Percentiles rank a stretch among this genome's conserved stretches.
These are phyloP conservation scores for Penicillium freii DNA, from an alignment of 2,329 filamentous ascomycete genomes.

Conservation along the genomic window DNA sequence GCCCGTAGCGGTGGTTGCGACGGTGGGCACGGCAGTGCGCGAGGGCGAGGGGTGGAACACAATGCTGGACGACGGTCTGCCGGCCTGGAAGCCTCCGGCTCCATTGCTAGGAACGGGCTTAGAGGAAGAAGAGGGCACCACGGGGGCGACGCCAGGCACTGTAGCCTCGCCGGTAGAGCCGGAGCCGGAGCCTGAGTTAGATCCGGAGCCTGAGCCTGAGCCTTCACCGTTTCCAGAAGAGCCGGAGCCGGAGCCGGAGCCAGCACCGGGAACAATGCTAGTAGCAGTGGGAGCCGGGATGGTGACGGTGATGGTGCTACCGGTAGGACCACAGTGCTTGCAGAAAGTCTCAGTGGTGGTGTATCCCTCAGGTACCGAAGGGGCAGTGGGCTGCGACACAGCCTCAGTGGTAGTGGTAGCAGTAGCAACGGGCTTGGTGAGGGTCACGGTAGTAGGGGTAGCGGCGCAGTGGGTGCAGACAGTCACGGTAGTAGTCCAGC, in stretches of 20 bases:
- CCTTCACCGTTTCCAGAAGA: not conserved
- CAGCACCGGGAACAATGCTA: not conserved
- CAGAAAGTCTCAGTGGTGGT: constrained; percentile 22
- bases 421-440: constrained; percentile 29
- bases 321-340: constrained; percentile 21
- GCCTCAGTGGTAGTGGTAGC: constrained; percentile 13
- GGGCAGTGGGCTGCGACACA: constrained; percentile 7
- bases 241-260: not conserved
- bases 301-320: constrained; percentile 21
- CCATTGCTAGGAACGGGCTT: not conserved
- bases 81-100: constrained; percentile 6
- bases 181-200: not conserved
- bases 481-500: constrained; percentile 43
- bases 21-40: constrained; percentile 3
- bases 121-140: constrained; percentile 2
- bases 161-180: not conserved
- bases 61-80: constrained; percentile 13
- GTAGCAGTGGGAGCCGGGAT: constrained; percentile 15
- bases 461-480: constrained; percentile 41
- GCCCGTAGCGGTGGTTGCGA: not conserved
- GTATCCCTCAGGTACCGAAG: constrained; percentile 11
- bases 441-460: constrained; percentile 40
- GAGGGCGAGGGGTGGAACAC: constrained; percentile 7
- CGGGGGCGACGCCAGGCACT: not conserved
- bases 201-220: not conserved